phyloP scores from a whole-genome alignment of 2,329 filamentous ascomycete species.

The Fusarium annulatum region DNA sequence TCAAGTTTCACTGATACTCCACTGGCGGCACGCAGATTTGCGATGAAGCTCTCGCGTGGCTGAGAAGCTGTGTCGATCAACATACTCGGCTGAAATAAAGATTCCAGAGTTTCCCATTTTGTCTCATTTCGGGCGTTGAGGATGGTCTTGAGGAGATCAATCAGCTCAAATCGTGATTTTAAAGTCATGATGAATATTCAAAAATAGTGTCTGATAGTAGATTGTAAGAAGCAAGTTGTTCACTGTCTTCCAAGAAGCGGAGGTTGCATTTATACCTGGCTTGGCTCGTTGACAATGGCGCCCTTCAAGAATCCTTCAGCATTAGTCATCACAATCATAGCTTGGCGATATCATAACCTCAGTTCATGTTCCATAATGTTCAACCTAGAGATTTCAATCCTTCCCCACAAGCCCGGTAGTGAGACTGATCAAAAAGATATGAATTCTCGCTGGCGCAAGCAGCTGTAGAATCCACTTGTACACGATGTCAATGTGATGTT shows the following conservation, averaged over 20 bases:
- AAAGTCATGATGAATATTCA: background rate
- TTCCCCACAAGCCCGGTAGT: too few species aligned
- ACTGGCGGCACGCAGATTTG: fast-evolving
- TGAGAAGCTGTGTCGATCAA: background rate
- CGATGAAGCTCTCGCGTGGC: background rate
- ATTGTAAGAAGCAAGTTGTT: background rate
- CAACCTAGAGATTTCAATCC: background rate
- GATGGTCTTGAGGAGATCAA: background rate
- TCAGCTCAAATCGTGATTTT: background rate
- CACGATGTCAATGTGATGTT: background rate
- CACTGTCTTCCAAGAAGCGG: fast-evolving
- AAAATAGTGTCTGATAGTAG: fast-evolving
- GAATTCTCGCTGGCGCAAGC: background rate
- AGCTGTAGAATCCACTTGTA: background rate
- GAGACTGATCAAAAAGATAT: too few species aligned
- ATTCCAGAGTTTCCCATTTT: background rate
- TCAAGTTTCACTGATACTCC: background rate
- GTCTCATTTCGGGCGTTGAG: background rate
- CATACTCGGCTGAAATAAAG: background rate
- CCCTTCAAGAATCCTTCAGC: background rate
- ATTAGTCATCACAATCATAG: background rate
- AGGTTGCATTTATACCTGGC: background rate
- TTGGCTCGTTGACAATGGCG: background rate
- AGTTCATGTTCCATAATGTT: background rate
- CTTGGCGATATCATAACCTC: background rate